These are phyloP conservation scores for Schizosaccharomyces pombe DNA, from an alignment of 805 yeast species.

Conservation along the genomic window DNA sequence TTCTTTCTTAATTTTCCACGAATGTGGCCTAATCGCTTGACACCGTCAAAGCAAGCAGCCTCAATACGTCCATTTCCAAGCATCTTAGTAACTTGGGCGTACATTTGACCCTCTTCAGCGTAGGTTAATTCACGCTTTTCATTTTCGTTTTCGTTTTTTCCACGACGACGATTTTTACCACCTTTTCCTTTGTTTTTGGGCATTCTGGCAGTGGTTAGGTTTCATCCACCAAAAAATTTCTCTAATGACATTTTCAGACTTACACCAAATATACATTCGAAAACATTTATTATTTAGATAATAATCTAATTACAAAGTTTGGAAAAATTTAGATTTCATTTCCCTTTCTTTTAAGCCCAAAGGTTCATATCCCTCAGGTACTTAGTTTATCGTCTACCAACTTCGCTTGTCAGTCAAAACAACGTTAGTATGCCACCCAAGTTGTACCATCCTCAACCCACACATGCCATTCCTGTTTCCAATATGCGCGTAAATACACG, in stretches of 20 bases:
- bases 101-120: slow-evolving; percentile 88
- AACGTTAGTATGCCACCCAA: not conserved
- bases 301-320: too few relatives aligned
- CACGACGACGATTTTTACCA: slow-evolving; percentile 75
- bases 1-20: slow-evolving; percentile 98
- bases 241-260: not conserved
- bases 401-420: not conserved
- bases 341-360: too few relatives aligned
- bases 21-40: slow-evolving; percentile 84
- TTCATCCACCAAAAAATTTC: not conserved
- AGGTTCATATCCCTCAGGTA: not conserved
- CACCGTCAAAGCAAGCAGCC: slow-evolving; percentile 85
- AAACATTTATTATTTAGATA: too few relatives aligned
- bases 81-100: slow-evolving; percentile 95
- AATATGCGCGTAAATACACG: not conserved
- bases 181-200: slow-evolving; percentile 59
- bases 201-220: slow-evolving; percentile 20
- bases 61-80: slow-evolving; percentile 94
- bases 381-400: not conserved
- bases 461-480: not conserved
- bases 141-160: slow-evolving; percentile 78
- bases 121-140: slow-evolving; percentile 83
- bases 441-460: slow-evolving; percentile 3
- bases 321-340: too few relatives aligned
- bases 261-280: too few relatives aligned